phyloP scores from a whole-genome alignment of 441 rosid genomes.

The Sinapis alba region DNA sequence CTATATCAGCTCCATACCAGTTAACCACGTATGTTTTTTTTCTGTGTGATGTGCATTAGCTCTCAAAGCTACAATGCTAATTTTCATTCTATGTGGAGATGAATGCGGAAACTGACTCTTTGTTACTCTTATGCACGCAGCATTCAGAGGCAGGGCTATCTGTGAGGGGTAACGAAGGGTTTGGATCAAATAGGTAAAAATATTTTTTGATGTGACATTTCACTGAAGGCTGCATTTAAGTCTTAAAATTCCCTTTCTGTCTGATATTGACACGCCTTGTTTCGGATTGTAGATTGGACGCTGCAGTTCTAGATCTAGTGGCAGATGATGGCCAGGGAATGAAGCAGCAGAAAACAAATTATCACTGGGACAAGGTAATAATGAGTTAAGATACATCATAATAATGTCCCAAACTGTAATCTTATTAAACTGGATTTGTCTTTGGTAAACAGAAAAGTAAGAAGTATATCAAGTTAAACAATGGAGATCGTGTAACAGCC shows the following conservation, averaged over 20 bases:
- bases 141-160: constrained; percentile 86
- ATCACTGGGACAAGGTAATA: constrained; percentile 98
- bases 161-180: constrained; percentile 74
- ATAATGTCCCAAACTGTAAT: neutral
- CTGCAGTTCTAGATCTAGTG: constrained; percentile 92
- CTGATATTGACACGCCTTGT: neutral
- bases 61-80: constrained; percentile 2
- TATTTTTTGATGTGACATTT: constrained; percentile 8
- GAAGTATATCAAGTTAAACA: constrained; percentile 90
- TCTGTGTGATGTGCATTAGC: neutral
- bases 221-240: neutral
- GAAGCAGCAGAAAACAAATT: constrained; percentile 74
- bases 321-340: constrained; percentile 84
- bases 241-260: neutral
- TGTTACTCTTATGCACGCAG: constrained; percentile 46
- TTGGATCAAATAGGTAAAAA: constrained; percentile 80
- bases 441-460: constrained; percentile 77
- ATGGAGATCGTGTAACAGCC: constrained; percentile 95
- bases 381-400: constrained; percentile 18
- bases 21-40: constrained; percentile 66
- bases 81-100: constrained; percentile 21
- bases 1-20: constrained; percentile 83
- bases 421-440: constrained; percentile 7
- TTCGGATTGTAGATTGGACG: constrained; percentile 60
- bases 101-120: constrained; percentile 25